Evolutionary conservation across 139 green algal species (phyloP), one percentile per base, ranked within the genome.

Genomic region (Volvox africanus): DNA sequence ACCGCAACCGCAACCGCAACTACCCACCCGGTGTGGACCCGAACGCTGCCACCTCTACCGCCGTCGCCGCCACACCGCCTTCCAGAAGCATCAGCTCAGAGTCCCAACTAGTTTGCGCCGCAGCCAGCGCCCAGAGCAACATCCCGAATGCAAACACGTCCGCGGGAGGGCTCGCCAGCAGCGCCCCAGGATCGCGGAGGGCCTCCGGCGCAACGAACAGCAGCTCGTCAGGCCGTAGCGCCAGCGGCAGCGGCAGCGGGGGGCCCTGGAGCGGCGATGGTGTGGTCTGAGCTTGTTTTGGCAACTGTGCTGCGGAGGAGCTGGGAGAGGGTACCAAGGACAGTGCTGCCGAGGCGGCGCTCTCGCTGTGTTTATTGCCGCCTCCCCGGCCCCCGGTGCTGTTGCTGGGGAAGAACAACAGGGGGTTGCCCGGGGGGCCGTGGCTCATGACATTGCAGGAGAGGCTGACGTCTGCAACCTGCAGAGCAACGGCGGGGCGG

Each of bases 111-210:
- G 19, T n/a, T 36, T 79, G 26, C 19, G n/a, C 62, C 32, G 82
- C 19, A 33, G 82, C 82, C 65, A 88, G 82, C 20, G 20, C 19
- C 82, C 82, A 88, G 62, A 88, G 82, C 82, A 88, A 26, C 33
- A 88, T 21, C 22, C 82, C 82, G 22, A 88, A 88, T 16, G 82
- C 19, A 17, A 13, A 79, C 61, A 87, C 81, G n/a, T 87, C 81
- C 5, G 26, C 80, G 21, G 80, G 26, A 11, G 80, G 80, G 50
- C 50, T 61, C 28, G 44, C 50, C 61, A 61, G 30, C 82, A 61
- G 61, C 55, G 2, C 17, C 3, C 1, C 3, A n/a, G 82, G 82
- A 20, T 61, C 82, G 9, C 12, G 11, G 6, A 33, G 61, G 19
- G 62, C 82, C 82, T 79, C 82, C 1, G 82, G 65, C 19, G 82